Evolutionary conservation across 2,329 filamentous ascomycete genomes (phyloP), one percentile per base, ranked within the genome.

Genomic region (Monosporascus ibericus): DNA sequence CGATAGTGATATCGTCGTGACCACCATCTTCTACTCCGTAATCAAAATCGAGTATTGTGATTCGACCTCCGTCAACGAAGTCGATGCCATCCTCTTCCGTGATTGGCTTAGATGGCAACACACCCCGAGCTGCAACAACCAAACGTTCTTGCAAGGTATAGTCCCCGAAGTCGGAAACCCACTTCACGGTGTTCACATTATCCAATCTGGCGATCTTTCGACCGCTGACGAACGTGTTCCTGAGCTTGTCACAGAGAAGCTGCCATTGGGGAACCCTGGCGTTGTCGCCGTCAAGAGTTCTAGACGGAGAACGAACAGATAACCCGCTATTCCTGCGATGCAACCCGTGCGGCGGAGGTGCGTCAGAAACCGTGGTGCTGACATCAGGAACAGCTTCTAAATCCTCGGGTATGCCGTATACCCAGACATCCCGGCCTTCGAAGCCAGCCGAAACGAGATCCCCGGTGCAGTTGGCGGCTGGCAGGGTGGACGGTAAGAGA

Each of bases 321-420:
- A 71, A 67, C 1, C 72, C 72, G 50, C 72, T 76, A 53, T 68
- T 73, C 49, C 70, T 68, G 40, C 73, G 72, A 9, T 68, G 63
- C 25, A 71, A 52, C 9, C 61, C 59, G 51, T 39, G 62, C 18
- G 53, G 56, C 54, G 48, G 62, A 57, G 48, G 60, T 46, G 63
- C 52, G 49, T 72, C 69, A 30, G 60, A 62, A 18, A 57, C 57
- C 1, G 59, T 52, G n/a, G 65, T 63, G 36, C 63, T 63, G 15
- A 58, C 53, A 27, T 80, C 77, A 2, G 80, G 75, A 20, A 80
- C 69, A 22, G 84, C 79, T 63, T 88, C 86, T 20, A 91, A 71
- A 60, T 88, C 83, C 61, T 87, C 83, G 1, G 89, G 88, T 27
- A 92, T 73, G 25, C 88, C 88, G 66, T 92, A 92, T 2, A 92